A percentile compares a stretch with the other conserved stretches of the same genome.
Conservation (phyloP, 208 protist genomes). For the Wallacemonas sp. region DNA sequence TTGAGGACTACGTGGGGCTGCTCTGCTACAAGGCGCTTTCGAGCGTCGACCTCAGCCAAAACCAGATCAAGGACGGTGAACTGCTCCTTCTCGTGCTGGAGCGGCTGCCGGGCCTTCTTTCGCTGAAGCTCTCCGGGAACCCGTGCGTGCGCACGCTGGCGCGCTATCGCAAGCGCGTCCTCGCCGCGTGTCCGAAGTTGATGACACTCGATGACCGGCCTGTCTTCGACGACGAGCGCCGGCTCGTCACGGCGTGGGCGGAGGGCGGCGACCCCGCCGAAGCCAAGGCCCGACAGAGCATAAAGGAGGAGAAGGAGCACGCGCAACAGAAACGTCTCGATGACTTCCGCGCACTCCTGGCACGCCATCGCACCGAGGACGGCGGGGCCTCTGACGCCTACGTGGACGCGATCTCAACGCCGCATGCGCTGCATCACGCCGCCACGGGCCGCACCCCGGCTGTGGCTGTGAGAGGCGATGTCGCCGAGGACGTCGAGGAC, state of each 20-base stretch:
- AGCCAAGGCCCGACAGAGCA: conserved; percentile 47
- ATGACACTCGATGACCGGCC: conserved; percentile 93
- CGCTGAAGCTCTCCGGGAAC: conserved; percentile 91
- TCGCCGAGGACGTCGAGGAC: conserved; percentile 17
- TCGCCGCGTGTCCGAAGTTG: conserved; percentile 63
- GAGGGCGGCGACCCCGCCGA: conserved; percentile 79
- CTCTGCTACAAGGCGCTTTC: conserved; percentile 71
- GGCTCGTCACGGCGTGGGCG: conserved; percentile 85
- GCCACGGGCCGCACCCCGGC: neutral
- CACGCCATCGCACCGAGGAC: conserved; percentile 16
- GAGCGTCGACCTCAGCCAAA: conserved; percentile 92
- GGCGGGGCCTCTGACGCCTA: conserved; percentile 18
- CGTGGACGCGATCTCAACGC: conserved; percentile 26
- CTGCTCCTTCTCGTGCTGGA: conserved; percentile 84
- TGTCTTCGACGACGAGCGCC: conserved; percentile 89
- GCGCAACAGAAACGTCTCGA: conserved; percentile 50
- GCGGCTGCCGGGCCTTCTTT: conserved; percentile 69
- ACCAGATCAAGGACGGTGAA: conserved; percentile 83
- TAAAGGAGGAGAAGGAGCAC: conserved; percentile 69
- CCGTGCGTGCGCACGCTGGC: conserved; percentile 76
- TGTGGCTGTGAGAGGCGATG: neutral
- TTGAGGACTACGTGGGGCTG: conserved; percentile 62
- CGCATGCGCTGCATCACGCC: conserved; percentile 2
- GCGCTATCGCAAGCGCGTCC: conserved; percentile 88
- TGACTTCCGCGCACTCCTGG: conserved; percentile 75